Conservation (phyloP, 176 grass and related monocot genomes). For the Tillandsia fasciculata region DNA sequence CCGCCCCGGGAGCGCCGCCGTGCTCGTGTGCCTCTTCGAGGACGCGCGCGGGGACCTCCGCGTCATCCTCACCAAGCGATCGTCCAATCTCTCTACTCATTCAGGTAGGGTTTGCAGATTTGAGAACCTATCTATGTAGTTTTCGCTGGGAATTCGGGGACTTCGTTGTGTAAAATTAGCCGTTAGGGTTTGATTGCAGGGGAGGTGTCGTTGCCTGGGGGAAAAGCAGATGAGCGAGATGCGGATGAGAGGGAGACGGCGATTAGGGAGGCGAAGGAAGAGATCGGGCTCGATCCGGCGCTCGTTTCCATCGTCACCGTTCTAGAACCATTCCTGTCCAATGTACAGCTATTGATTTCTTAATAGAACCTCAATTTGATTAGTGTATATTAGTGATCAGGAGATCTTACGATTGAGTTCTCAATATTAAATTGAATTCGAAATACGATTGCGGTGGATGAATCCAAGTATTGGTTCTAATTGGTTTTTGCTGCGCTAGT, state of each 20-base stretch:
- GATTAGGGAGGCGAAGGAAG: slow-evolving; percentile 71
- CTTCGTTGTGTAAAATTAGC: too few species aligned
- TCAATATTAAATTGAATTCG: too few species aligned
- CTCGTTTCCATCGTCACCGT: slow-evolving; percentile 55
- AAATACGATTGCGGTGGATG: too few species aligned
- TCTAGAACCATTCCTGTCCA: slow-evolving; percentile 87
- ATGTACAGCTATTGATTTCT: slow-evolving; percentile 31
- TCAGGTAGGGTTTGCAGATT: slow-evolving; percentile 24
- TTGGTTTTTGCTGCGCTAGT: too few species aligned
- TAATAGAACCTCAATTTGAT: not conserved
- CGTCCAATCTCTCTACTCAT: slow-evolving; percentile 64
- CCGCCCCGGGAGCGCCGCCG: slow-evolving; percentile 34
- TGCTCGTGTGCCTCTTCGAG: slow-evolving; percentile 89
- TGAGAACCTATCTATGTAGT: too few species aligned
- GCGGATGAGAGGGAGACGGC: slow-evolving; percentile 67
- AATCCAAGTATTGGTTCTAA: too few species aligned
- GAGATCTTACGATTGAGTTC: too few species aligned
- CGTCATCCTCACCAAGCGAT: slow-evolving; percentile 82
- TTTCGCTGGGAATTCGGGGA: too few species aligned
- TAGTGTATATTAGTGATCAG: too few species aligned
- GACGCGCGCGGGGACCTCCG: slow-evolving; percentile 41
- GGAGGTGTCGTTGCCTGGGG: slow-evolving; percentile 83
- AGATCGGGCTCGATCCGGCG: slow-evolving; percentile 68
- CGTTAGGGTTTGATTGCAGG: slow-evolving; percentile 26
- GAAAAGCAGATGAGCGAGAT: slow-evolving; percentile 82